Evolutionary conservation across 257 asterid species (phyloP).

Genomic region (Nicotiana sylvestris): DNA sequence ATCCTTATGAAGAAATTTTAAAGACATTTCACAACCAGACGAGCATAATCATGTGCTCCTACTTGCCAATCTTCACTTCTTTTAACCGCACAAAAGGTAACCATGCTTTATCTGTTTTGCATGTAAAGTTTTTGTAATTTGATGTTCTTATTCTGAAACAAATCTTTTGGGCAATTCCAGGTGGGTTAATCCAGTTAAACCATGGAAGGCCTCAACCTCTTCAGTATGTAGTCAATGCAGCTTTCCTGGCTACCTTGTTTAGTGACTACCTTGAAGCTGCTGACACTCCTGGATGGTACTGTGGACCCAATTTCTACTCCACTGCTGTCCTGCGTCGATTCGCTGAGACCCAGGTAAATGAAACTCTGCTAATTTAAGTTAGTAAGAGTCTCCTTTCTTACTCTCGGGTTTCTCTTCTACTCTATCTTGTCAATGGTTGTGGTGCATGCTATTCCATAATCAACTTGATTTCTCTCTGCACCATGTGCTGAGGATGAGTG

Average conservation of each 20-base stretch:
- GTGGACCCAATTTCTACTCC: slow-evolving; percentile 93
- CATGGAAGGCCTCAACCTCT: slow-evolving; percentile 96
- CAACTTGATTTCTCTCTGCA: not conserved
- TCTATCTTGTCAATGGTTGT: not conserved
- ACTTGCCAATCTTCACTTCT: slow-evolving; percentile 69
- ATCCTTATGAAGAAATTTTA: slow-evolving; percentile 92
- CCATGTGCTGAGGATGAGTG: not conserved
- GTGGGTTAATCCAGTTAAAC: slow-evolving; percentile 84
- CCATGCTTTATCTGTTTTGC: not conserved
- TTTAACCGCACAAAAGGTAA: slow-evolving; percentile 86
- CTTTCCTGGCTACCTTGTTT: slow-evolving; percentile 77
- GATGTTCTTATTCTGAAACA: not conserved
- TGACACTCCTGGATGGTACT: slow-evolving; percentile 95
- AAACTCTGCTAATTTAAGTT: not conserved
- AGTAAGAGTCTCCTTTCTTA: not conserved
- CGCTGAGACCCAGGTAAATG: slow-evolving; percentile 79
- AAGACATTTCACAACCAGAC: slow-evolving; percentile 90
- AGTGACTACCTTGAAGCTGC: slow-evolving; percentile 90
- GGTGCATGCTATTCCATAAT: not conserved
- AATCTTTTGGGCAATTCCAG: slow-evolving; percentile 34
- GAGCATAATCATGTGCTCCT: slow-evolving; percentile 86
- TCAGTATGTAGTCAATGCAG: slow-evolving; percentile 89
- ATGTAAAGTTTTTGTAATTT: not conserved
- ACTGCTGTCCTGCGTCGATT: slow-evolving; percentile 70
- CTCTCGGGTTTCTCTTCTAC: not conserved